Conservation (phyloP, 371 early-diverging fungal species). For the Actinomucor elegans region DNA sequence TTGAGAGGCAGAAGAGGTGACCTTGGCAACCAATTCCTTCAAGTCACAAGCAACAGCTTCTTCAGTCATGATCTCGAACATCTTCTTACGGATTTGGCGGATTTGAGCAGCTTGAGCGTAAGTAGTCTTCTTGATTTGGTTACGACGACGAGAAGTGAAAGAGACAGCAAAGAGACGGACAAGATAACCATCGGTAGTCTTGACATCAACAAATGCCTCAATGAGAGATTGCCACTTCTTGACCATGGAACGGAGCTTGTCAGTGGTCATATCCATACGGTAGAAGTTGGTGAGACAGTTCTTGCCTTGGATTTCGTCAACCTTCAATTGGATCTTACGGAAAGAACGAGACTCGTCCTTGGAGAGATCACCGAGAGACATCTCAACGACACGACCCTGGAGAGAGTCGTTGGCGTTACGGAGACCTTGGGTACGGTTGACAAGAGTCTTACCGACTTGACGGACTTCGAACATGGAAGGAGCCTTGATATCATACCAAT, state of each 20-base stretch:
- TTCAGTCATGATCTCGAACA: conserved; percentile 97
- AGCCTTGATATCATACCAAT: conserved; percentile 99
- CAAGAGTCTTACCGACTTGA: conserved; percentile 95
- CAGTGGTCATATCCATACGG: conserved; percentile 99
- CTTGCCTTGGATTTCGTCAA: conserved; percentile 98
- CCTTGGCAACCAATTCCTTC: conserved; percentile 96
- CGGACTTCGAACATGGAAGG: conserved; percentile 95
- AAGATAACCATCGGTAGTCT: conserved; percentile 99
- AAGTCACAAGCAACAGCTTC: conserved; percentile 91
- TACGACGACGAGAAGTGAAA: conserved; percentile 96
- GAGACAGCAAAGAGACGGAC: conserved; percentile 98
- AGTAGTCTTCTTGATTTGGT: conserved; percentile 98
- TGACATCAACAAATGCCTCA: conserved; percentile 98
- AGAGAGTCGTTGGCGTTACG: conserved; percentile 92
- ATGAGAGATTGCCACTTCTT: conserved; percentile 99
- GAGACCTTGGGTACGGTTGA: conserved; percentile 98
- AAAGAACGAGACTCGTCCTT: conserved; percentile 93
- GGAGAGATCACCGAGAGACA: conserved; percentile 97
- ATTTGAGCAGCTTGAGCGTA: conserved; percentile 98
- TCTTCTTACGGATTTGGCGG: conserved; percentile 99
- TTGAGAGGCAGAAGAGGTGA: conserved; percentile 63
- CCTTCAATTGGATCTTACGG: conserved; percentile 98
- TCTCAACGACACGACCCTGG: conserved; percentile 95
- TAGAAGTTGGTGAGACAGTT: conserved; percentile 99
- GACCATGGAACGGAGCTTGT: conserved; percentile 99